phyloP scores from a whole-genome alignment of 345 rosid species.

The Ailanthus altissimus region DNA sequence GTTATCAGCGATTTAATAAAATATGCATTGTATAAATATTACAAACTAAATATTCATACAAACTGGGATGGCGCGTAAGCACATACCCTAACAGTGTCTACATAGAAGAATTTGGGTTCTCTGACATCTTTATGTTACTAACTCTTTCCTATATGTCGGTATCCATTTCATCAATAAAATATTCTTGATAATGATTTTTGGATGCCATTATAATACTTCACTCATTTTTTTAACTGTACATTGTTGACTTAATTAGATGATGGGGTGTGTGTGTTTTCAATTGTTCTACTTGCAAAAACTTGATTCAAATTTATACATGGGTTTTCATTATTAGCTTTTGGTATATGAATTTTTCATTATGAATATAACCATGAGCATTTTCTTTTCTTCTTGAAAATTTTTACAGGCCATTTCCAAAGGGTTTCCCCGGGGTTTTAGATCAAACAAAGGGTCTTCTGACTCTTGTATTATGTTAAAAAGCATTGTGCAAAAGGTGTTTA shows the following conservation, averaged over 20 bases:
- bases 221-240: neutral
- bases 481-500: slow-evolving; percentile 76
- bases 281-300: neutral
- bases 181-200: slow-evolving; percentile 9
- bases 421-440: slow-evolving; percentile 72
- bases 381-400: neutral
- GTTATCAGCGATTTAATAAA: no score
- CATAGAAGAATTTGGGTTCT: slow-evolving; percentile 73
- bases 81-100: no score
- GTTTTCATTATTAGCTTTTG: neutral
- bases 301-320: neutral
- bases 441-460: slow-evolving; percentile 97
- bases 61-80: no score
- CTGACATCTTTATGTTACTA: slow-evolving; percentile 66
- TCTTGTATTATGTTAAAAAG: slow-evolving; percentile 68
- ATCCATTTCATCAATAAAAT: slow-evolving; percentile 17
- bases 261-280: neutral
- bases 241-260: neutral
- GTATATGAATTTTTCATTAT: neutral
- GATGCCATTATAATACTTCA: neutral
- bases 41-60: no score
- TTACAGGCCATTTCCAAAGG: slow-evolving; percentile 90
- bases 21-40: no score
- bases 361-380: neutral
- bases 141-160: slow-evolving; percentile 96